phyloP scores from a whole-genome alignment of 2,329 filamentous ascomycete genomes.

The Phialocephala subalpina region DNA sequence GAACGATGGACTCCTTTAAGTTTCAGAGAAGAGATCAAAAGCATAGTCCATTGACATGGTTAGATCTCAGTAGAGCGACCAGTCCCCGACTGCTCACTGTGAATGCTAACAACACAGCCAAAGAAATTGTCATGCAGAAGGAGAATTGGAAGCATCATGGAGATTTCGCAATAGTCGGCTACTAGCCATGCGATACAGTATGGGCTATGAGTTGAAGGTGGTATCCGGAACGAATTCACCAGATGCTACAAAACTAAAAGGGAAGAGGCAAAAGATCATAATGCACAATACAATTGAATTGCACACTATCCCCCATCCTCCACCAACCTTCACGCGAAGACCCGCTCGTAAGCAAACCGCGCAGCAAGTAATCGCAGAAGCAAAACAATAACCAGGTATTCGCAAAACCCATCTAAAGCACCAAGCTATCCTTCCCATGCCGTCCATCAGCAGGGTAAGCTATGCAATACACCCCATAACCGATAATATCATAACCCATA shows the following conservation, averaged over 20 bases:
- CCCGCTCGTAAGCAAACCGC: background rate
- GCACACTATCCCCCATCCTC: background rate
- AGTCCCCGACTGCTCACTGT: too few relatives aligned
- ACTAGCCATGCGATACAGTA: too few relatives aligned
- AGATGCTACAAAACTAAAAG: background rate
- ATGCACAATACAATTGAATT: slow-evolving; percentile 6
- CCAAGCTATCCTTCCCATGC: slow-evolving; percentile 38
- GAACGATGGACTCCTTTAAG: too few relatives aligned
- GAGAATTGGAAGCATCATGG: too few relatives aligned
- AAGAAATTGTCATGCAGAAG: too few relatives aligned
- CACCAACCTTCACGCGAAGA: background rate
- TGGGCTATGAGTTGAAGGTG: background rate
- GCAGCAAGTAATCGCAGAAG: slow-evolving; percentile 1
- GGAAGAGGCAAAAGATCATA: background rate
- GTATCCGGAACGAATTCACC: background rate
- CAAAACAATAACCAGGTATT: slow-evolving; percentile 2
- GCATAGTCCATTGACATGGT: too few relatives aligned
- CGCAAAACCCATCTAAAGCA: slow-evolving; percentile 10
- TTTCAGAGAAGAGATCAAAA: too few relatives aligned
- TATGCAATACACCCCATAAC: slow-evolving; percentile 31
- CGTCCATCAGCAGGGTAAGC: slow-evolving; percentile 32
- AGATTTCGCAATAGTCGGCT: too few relatives aligned
- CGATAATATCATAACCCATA: slow-evolving; percentile 15
- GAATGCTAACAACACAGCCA: too few relatives aligned
- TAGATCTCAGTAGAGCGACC: too few relatives aligned